A percentile compares a stretch with the other conserved stretches of the same genome.
These are phyloP conservation scores for Glaciozyma martinii DNA, from an alignment of 768 basidiomycete genomes.

Conservation along the genomic window DNA sequence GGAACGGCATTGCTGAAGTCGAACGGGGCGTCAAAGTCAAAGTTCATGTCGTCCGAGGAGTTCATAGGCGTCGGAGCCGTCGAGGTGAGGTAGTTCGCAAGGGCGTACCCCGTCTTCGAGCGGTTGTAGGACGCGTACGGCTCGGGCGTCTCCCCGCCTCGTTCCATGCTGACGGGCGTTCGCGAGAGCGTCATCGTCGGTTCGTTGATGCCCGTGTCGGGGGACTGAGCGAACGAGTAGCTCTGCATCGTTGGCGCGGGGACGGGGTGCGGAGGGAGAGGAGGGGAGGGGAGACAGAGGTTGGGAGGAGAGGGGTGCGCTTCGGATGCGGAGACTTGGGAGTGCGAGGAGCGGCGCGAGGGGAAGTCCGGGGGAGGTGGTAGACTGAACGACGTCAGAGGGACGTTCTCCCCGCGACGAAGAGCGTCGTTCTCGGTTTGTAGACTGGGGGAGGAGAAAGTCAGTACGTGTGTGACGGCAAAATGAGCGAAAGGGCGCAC, in stretches of 20 bases:
- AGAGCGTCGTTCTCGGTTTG: conserved; percentile 15
- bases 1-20: conserved; percentile 18
- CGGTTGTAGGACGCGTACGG: no score
- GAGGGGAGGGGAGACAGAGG: not conserved
- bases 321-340: no score
- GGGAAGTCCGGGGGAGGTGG: not conserved
- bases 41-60: not conserved
- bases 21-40: conserved; percentile 30
- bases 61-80: no score
- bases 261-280: not conserved
- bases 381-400: not conserved
- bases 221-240: not conserved
- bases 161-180: not conserved
- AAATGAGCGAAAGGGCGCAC: not conserved
- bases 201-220: not conserved
- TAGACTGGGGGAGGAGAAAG: not conserved
- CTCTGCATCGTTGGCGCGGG: not conserved
- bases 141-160: no score
- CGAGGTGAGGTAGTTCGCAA: not conserved
- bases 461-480: no score
- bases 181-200: not conserved
- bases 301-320: not conserved
- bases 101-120: no score
- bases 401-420: conserved; percentile 11
- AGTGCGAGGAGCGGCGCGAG: no score